phyloP scores from a whole-genome alignment of 2,329 filamentous ascomycete genomes.

The Ophiostoma quercus region DNA sequence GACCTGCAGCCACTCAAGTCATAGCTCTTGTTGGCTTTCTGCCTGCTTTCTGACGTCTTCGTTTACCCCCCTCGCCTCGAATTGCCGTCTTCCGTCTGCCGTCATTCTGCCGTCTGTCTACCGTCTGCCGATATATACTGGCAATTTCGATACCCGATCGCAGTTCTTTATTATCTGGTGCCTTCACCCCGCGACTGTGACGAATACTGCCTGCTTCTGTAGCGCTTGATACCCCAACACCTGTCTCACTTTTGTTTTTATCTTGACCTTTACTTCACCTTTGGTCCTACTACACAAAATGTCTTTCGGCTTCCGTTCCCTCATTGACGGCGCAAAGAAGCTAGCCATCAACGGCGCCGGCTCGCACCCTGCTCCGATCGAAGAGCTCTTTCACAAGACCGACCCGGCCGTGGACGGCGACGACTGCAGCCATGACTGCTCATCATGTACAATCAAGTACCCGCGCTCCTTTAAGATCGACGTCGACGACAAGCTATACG shows the following conservation, averaged over 20 bases:
- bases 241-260: background rate
- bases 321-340: slow-evolving; percentile 38
- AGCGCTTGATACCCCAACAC: background rate
- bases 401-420: slow-evolving; percentile 76
- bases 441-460: slow-evolving; percentile 70
- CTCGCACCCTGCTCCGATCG: slow-evolving; percentile 28
- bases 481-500: slow-evolving; percentile 72
- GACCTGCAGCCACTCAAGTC: background rate
- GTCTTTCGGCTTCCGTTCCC: slow-evolving; percentile 41
- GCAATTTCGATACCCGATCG: background rate
- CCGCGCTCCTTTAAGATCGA: slow-evolving; percentile 70
- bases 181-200: background rate
- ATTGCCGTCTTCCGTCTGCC: background rate
- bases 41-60: background rate
- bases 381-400: slow-evolving; percentile 66
- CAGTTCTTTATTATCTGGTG: background rate
- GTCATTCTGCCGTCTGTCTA: background rate
- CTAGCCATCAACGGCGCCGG: slow-evolving; percentile 31
- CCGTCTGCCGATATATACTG: background rate
- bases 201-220: background rate
- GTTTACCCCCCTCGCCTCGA: background rate
- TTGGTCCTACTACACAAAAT: slow-evolving; percentile 34
- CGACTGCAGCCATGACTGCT: slow-evolving; percentile 83
- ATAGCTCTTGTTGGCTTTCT: background rate
- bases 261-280: background rate